Percentiles rank a stretch among this genome's conserved stretches.
These are phyloP conservation scores for Talaromyces sp. DNA, from an alignment of 2,329 filamentous ascomycete species.

Conservation along the genomic window DNA sequence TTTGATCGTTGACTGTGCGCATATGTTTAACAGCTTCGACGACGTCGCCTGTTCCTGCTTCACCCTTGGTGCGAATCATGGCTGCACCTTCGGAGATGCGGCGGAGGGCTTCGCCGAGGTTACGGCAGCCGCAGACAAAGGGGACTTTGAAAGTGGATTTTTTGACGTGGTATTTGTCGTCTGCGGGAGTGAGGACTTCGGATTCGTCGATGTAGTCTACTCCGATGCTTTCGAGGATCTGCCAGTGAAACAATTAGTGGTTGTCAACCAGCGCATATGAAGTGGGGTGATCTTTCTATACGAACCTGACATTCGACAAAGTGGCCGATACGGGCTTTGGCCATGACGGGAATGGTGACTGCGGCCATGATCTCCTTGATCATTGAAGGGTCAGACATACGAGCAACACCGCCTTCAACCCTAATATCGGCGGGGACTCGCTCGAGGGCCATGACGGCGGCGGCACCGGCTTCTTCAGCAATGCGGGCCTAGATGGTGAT, in stretches of 20 bases:
- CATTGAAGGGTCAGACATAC: constrained; percentile 93
- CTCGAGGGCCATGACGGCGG: constrained; percentile 97
- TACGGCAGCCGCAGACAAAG: constrained; percentile 94
- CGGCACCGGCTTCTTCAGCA: constrained; percentile 92
- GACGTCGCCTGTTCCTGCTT: constrained; percentile 94
- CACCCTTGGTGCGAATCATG: constrained; percentile 98
- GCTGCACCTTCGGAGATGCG: constrained; percentile 89
- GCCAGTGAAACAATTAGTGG: not conserved
- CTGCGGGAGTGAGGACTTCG: constrained; percentile 93
- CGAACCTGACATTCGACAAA: constrained; percentile 87
- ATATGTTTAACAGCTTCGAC: constrained; percentile 96
- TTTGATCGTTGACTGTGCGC: constrained; percentile 80
- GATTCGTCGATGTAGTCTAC: constrained; percentile 98
- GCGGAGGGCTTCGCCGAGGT: constrained; percentile 86
- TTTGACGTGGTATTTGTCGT: constrained; percentile 84
- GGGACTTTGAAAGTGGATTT: constrained; percentile 78
- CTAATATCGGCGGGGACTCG: constrained; percentile 95
- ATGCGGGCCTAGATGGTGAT: constrained; percentile 66
- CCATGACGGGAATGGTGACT: constrained; percentile 98
- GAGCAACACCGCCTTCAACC: constrained; percentile 82
- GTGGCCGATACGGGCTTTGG: constrained; percentile 95
- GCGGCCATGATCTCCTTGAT: constrained; percentile 93
- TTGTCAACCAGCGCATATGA: no score
- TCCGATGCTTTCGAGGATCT: constrained; percentile 91
- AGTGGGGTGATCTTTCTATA: no score